Evolutionary conservation across 2,329 filamentous ascomycete genomes (phyloP).

Genomic region (Ophidiomyces ophidiicola): DNA sequence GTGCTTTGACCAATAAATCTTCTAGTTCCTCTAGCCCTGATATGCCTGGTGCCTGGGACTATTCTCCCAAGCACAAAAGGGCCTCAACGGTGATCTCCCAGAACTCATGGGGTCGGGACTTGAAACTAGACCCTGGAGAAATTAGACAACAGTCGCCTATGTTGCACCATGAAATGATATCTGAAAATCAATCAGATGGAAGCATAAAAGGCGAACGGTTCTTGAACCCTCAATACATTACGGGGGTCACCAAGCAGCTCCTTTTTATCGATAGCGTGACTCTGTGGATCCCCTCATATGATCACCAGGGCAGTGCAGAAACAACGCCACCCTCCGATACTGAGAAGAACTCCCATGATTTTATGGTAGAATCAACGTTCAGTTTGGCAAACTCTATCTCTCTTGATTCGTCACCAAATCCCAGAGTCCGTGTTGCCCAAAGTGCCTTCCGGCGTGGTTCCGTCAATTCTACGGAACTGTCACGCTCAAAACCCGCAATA

Average conservation of each 20-base stretch:
- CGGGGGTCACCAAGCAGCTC: slow-evolving; percentile 26
- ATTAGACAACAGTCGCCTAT: too few species aligned
- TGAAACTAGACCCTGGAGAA: too few species aligned
- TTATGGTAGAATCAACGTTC: slow-evolving; percentile 8
- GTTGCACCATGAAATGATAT: too few species aligned
- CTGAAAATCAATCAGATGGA: background rate
- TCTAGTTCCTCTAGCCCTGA: slow-evolving; percentile 20
- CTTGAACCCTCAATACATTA: slow-evolving; percentile 16
- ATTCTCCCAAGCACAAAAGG: slow-evolving; percentile 19
- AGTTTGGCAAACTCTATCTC: slow-evolving; percentile 14
- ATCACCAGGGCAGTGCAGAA: slow-evolving; percentile 7
- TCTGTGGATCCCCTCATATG: slow-evolving; percentile 27
- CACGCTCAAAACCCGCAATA: background rate
- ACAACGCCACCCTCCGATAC: background rate
- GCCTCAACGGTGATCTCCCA: slow-evolving; percentile 3
- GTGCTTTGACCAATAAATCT: slow-evolving; percentile 41
- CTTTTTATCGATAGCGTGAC: slow-evolving; percentile 26
- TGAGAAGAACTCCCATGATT: slow-evolving; percentile 4
- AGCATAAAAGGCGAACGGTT: background rate
- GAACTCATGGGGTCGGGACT: too few species aligned
- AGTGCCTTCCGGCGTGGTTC: background rate
- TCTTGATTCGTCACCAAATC: slow-evolving; percentile 12
- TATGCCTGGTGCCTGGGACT: slow-evolving; percentile 36
- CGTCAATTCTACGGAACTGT: background rate
- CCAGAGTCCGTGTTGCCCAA: slow-evolving; percentile 12